Evolutionary conservation across 805 yeast species (phyloP), one percentile per base, ranked within the genome.

Genomic region (Yamadazyma laniorum): DNA sequence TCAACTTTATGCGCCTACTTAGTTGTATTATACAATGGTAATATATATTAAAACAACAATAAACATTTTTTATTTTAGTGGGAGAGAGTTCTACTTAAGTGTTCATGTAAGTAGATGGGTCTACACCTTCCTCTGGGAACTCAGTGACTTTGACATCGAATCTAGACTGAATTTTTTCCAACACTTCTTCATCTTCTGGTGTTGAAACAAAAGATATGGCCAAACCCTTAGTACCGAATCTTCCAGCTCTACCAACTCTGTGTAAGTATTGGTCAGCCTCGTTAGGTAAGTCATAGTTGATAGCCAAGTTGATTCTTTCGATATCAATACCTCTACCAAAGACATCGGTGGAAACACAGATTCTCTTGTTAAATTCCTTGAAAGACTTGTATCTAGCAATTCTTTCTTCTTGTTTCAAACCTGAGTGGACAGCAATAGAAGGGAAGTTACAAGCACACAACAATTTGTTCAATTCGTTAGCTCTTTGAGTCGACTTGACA

Each of bases 231-330:
- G 99, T 91, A 75, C 99, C 99, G 58, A 91, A 91, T 79, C 99
- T 90, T 72, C 99, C 99, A 52, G 99, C 99, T 80, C 99, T 89
- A 61, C 99, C 99, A 48, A 91, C 99, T 75, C 99, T 88, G 75
- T 91, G 99, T 63, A 91, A 79, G 70, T 93, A 91, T 70, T 93
- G 97, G 68, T 91, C 98, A 49, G 98, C 96, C 72, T 90, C 97
- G 50, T 68, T 74, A 54, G 99, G 96, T 74, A 91, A 73, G 70
- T 91, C 99, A 69, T 91, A 91, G 76, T 91, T 93, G 75, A 91
- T 89, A 46, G 99, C 99, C 65, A 91, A 72, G 72, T 91, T 91
- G 70, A 91, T 91, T 74, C 99, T 88, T 77, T 91, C 99, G 53
- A 91, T 91, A 79, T 91, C 99, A 58, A 91, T 93, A 75, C 99